Percentiles rank a stretch among this genome's conserved stretches.
phyloP scores from a whole-genome alignment of 2,329 filamentous ascomycete genomes.

The Hirsutella thompsonii region DNA sequence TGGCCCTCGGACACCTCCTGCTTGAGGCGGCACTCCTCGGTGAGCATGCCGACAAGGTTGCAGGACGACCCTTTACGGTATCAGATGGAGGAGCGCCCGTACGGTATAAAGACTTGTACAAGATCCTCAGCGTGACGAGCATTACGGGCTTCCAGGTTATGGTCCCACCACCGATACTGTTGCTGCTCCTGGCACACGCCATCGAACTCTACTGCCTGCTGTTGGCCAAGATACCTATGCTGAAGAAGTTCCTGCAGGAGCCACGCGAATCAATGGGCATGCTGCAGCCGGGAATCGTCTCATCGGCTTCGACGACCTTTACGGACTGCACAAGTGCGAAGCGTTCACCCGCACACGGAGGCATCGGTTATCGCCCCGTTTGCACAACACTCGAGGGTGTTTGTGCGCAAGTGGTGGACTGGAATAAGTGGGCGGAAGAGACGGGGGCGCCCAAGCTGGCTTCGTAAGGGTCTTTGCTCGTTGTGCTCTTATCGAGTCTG shows the following conservation, averaged over 20 bases:
- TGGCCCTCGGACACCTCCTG: slow-evolving; percentile 38
- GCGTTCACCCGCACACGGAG: slow-evolving; percentile 23
- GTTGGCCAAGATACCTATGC: slow-evolving; percentile 6
- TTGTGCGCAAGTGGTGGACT: slow-evolving; percentile 24
- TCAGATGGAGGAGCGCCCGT: slow-evolving; percentile 35
- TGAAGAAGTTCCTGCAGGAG: slow-evolving; percentile 16
- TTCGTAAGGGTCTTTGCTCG: too few relatives aligned
- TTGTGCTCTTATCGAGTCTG: too few relatives aligned
- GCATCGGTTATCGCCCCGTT: slow-evolving; percentile 25
- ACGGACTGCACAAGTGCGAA: slow-evolving; percentile 23
- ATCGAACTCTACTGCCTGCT: slow-evolving; percentile 10
- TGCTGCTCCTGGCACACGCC: slow-evolving; percentile 23
- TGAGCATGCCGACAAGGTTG: slow-evolving; percentile 19
- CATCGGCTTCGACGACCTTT: slow-evolving; percentile 21
- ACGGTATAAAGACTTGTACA: slow-evolving; percentile 26
- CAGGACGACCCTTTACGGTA: slow-evolving; percentile 35
- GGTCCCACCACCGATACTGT: slow-evolving; percentile 19
- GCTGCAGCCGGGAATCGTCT: slow-evolving; percentile 27
- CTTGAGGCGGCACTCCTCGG: slow-evolving; percentile 37
- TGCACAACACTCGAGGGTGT: slow-evolving; percentile 27
- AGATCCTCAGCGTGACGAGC: slow-evolving; percentile 15
- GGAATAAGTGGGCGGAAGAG: slow-evolving; percentile 19
- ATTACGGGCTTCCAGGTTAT: slow-evolving; percentile 17
- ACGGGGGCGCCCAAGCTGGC: too few relatives aligned
- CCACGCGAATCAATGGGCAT: slow-evolving; percentile 20